Conservation (phyloP, 1,284 basidiomycete species). For the Ceratorhiza oryzae-sativae region DNA sequence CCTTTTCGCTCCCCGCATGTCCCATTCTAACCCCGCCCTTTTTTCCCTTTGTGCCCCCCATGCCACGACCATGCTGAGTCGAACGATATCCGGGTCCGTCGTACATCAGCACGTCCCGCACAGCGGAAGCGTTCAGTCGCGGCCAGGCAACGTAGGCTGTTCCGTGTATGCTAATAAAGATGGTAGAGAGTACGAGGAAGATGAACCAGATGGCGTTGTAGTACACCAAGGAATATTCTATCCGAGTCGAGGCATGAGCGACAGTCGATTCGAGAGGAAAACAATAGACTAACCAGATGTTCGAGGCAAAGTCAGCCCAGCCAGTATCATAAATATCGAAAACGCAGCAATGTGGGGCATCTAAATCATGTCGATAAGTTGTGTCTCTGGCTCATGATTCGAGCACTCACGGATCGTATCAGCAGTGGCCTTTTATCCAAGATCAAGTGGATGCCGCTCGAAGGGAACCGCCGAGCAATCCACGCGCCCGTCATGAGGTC, state of each 20-base stretch:
- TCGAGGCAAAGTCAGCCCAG: conserved; percentile 82
- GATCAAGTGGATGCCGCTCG: conserved; percentile 69
- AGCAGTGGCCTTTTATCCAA: conserved; percentile 80
- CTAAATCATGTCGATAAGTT: no score
- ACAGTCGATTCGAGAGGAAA: conserved; percentile 37
- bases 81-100: conserved; percentile 85
- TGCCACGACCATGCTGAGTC: conserved; percentile 76
- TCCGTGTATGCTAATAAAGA: conserved; percentile 80
- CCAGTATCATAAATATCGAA: conserved; percentile 85
- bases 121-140: conserved; percentile 80
- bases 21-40: conserved; percentile 52
- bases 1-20: conserved; percentile 54
- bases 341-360: conserved; percentile 86
- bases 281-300: conserved; percentile 69
- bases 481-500: conserved; percentile 94
- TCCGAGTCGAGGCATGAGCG: conserved; percentile 39
- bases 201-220: conserved; percentile 82
- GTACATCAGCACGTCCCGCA: conserved; percentile 79
- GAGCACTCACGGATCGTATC: conserved; percentile 75
- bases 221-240: conserved; percentile 80
- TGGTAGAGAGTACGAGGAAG: conserved; percentile 65
- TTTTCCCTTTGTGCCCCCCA: conserved; percentile 61
- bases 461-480: conserved; percentile 76
- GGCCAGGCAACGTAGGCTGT: conserved; percentile 94
- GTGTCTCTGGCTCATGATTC: no score